Base-by-base conservation (phyloP, 164 flowering plant genomes). In the Malania oleifera region DNA sequence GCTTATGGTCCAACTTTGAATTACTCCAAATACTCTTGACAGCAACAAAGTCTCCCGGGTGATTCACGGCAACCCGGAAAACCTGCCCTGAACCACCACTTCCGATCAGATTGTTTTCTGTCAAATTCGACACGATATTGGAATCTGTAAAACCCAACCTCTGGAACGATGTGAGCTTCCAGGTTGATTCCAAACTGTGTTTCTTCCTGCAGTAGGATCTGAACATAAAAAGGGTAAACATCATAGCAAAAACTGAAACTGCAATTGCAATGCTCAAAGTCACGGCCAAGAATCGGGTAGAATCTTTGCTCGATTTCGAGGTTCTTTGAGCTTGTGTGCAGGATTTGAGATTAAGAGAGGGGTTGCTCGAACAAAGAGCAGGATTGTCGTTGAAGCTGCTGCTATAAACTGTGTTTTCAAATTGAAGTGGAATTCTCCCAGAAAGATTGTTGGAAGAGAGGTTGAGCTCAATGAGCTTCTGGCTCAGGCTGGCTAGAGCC, bases 121-220 rank as follows among this genome's bases (percentile, higher is more conserved):
- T 74, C 75, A 92, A 61, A 7, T 77, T 71, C 0, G 84, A 70
- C 29, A 84, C 22, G 11, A 92, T 77, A 54, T 60, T 67, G 1
- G 61, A 54, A 49, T 89, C 85, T 10, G 77, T 72, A 73, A 92
- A 82, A 50, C 69, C 69, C 62, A 92, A 28, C 41, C 74, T 79
- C 18, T 84, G 96, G 73, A 85, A 92, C 5, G 93, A 77, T 1
- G 88, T 87, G 3, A 87, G 54, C 71, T 85, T 84, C 88, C 89
- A 89, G 18, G 77, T 60, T 4, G 69, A 61, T 3, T 80, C 70
- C 1, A 43, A 60, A 1, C 25, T 43, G 0, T 34, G 77, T 62
- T 67, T 77, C 48, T 64, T 82, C 46, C 72, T 68, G 31, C 58
- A 28, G 55, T 48, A 67, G 44, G 73, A 77, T 67, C 68, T 73